Evolutionary conservation across 306 rosid genomes (phyloP), one percentile per base, ranked within the genome.

Genomic region (Luffa acutangula): DNA sequence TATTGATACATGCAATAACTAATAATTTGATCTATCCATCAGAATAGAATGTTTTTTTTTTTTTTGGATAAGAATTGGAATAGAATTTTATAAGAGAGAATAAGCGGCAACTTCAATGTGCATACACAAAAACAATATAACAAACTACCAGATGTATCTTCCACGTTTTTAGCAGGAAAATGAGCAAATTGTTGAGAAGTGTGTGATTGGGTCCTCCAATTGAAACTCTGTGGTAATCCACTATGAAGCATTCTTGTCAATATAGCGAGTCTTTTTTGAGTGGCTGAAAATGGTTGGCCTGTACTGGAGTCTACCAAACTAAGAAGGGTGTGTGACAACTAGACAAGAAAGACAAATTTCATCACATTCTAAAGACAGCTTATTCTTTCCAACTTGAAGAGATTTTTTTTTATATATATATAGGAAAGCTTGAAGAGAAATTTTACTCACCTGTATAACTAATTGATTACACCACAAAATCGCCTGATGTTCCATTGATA

Each of bases 401-500:
- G 54, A 72, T 49, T 77, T 48, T 45, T 51, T 72, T 25, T 25
- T 25, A 25, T 25, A 25, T 25, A 25, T 25, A 25, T 25, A 25
- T 25, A 25, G 31, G 31, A 25, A n/a, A 80, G 31, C 39, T 82
- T 46, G 54, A 62, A 73, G 62, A 79, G 54, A 72, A 53, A 78
- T 48, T 45, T 56, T 72, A 77, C 97, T 89, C 80, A 93, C 99
- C 89, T 96, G 99, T 80, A 91, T 77, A 82, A 93, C 99, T 73
- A 96, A 70, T 84, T 96, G 99, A 85, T 93, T 96, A 77, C 99
- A 96, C 99, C 99, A 96, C 82, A 96, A 83, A 77, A 96, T 93
- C 64, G 92, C 99, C 86, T 91, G 97, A 88, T 96, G 99, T 81
- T 96, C 99, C 99, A 93, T 96, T 75, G 99, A 96, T 83, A 96